These are phyloP conservation scores for Cyclotella cryptica DNA, from an alignment of 108 stramenopile species.

Conservation along the genomic window DNA sequence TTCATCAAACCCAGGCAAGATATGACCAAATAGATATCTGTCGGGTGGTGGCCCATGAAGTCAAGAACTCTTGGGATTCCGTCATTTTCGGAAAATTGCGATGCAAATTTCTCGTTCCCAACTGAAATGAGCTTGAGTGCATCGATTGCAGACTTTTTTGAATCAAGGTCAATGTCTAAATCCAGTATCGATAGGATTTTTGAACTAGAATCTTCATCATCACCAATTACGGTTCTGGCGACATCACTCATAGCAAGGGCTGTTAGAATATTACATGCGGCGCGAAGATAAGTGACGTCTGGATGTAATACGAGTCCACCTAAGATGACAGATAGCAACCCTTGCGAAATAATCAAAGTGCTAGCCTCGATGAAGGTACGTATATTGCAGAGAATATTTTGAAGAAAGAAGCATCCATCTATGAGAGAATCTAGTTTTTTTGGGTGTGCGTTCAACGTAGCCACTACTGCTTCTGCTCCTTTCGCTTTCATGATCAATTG, in stretches of 20 bases:
- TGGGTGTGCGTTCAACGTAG: constrained; percentile 37
- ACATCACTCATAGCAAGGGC: constrained; percentile 25
- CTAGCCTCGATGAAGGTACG: constrained; percentile 2
- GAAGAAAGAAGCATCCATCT: constrained; percentile 42
- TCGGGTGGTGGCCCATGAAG: not conserved
- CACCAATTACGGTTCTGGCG: constrained; percentile 19
- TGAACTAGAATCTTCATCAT: constrained; percentile 7
- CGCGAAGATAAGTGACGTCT: constrained; percentile 9
- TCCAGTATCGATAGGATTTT: not conserved
- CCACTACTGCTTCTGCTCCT: constrained; percentile 35
- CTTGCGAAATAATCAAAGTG: constrained; percentile 1
- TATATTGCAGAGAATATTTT: constrained; percentile 44
- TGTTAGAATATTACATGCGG: constrained; percentile 25
- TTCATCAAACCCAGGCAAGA: constrained; percentile 13
- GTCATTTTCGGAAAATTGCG: not conserved
- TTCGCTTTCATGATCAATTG: constrained; percentile 26
- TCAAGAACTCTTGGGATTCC: constrained; percentile 1
- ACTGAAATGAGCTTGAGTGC: constrained; percentile 11
- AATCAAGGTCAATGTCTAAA: not conserved
- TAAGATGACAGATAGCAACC: not conserved
- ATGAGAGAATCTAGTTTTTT: constrained; percentile 24
- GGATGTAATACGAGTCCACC: constrained; percentile 1
- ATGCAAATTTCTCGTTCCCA: not conserved
- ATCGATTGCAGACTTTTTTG: constrained; percentile 14
- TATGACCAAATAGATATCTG: constrained; percentile 5